These are phyloP conservation scores for Phytophthora chlamydospora DNA, from an alignment of 352 stramenopile species.

Conservation along the genomic window DNA sequence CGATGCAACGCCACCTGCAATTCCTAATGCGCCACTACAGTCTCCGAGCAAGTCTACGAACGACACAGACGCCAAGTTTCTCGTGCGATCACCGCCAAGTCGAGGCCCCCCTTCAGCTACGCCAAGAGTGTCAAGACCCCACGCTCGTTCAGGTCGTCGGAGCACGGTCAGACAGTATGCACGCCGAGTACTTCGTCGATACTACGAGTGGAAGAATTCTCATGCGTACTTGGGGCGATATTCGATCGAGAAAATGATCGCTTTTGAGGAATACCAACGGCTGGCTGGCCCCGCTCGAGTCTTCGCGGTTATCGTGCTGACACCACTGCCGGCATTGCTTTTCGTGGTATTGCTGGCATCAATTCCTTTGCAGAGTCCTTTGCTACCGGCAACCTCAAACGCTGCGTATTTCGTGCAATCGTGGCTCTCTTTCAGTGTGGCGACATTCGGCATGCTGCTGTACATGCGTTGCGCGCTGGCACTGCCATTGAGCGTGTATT, in stretches of 20 bases:
- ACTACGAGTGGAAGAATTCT: conserved; percentile 26
- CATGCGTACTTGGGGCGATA: conserved; percentile 39
- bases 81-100: no score
- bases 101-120: no score
- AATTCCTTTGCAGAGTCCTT: conserved; percentile 16
- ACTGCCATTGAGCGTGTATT: conserved; percentile 14
- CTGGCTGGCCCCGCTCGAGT: conserved; percentile 4
- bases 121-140: no score
- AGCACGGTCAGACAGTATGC: no score
- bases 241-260: conserved; percentile 37
- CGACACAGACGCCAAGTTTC: no score
- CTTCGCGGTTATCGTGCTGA: conserved; percentile 12
- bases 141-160: no score
- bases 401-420: conserved; percentile 17
- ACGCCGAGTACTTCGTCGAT: neutral
- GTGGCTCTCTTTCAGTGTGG: neutral
- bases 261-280: conserved; percentile 26
- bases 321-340: conserved; percentile 4
- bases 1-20: no score
- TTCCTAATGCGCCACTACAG: no score
- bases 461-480: conserved; percentile 14
- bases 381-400: neutral
- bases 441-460: conserved; percentile 13
- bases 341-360: conserved; percentile 1
- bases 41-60: no score